These are phyloP conservation scores for Suillus ampliporus DNA, from an alignment of 768 basidiomycete species.

Conservation along the genomic window DNA sequence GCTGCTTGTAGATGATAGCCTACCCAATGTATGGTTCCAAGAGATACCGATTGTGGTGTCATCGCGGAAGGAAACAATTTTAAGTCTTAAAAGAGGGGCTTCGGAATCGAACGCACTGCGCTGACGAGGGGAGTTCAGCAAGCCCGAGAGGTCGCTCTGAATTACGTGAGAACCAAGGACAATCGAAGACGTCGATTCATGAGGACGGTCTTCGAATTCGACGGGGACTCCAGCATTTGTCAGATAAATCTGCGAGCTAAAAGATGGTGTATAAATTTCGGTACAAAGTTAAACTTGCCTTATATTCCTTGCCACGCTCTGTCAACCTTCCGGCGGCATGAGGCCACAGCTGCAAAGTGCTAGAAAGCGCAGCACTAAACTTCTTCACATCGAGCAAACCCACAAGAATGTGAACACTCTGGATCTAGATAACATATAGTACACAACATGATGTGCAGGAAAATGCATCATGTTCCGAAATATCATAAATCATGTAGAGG, in stretches of 20 bases:
- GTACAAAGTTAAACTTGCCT: slow-evolving; percentile 17
- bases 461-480: neutral
- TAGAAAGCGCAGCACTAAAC: slow-evolving; percentile 29
- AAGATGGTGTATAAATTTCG: neutral
- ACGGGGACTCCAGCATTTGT: slow-evolving; percentile 24
- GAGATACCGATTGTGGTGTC: slow-evolving; percentile 38
- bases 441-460: neutral
- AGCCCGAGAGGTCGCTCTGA: slow-evolving; percentile 24
- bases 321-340: slow-evolving; percentile 29
- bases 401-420: slow-evolving; percentile 26
- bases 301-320: slow-evolving; percentile 16
- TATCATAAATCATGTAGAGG: no score
- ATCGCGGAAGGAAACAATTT: slow-evolving; percentile 26
- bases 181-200: slow-evolving; percentile 14
- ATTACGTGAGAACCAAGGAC: slow-evolving; percentile 31
- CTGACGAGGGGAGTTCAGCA: slow-evolving; percentile 22
- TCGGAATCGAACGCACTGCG: slow-evolving; percentile 19
- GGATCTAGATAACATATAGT: slow-evolving; percentile 13
- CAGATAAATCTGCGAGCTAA: slow-evolving; percentile 24
- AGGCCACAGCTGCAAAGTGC: slow-evolving; percentile 28
- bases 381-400: slow-evolving; percentile 17
- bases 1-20: neutral
- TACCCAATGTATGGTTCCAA: slow-evolving; percentile 42
- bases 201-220: slow-evolving; percentile 18
- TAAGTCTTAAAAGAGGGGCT: slow-evolving; percentile 32